Conservation (phyloP, 2,329 filamentous ascomycete species). For the Fusarium illudens region DNA sequence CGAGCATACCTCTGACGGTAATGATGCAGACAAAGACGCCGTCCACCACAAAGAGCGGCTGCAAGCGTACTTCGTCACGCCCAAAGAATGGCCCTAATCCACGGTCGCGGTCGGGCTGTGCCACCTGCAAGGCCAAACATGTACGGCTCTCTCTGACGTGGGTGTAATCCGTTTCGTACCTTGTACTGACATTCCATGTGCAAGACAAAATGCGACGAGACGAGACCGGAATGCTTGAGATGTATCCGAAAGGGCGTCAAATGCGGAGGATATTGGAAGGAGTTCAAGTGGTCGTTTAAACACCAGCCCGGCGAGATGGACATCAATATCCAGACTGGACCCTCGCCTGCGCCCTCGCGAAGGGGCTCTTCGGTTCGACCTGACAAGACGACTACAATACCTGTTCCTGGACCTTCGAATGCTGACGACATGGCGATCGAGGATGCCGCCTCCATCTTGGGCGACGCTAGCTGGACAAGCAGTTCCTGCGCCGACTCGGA, state of each 20-base stretch:
- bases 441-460: conserved; percentile 12
- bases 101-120: conserved; percentile 44
- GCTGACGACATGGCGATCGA: conserved; percentile 11
- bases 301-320: conserved; percentile 45
- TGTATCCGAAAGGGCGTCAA: conserved; percentile 42
- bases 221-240: conserved; percentile 41
- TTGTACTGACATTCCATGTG: too few relatives aligned
- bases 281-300: conserved; percentile 54
- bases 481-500: conserved; percentile 28
- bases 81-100: conserved; percentile 29
- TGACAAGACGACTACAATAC: neutral
- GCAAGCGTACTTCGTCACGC: conserved; percentile 14
- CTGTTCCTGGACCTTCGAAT: neutral
- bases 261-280: conserved; percentile 43
- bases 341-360: conserved; percentile 16
- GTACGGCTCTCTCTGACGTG: neutral
- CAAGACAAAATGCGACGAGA: conserved; percentile 46
- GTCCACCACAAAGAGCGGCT: conserved; percentile 10
- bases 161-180: too few relatives aligned
- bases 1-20: too few relatives aligned
- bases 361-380: conserved; percentile 14
- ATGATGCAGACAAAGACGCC: conserved; percentile 24
- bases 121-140: conserved; percentile 45
- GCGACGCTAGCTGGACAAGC: conserved; percentile 22
- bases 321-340: conserved; percentile 11